These are phyloP conservation scores for Atractiella rhizophila DNA, from an alignment of 768 basidiomycete genomes.

Conservation along the genomic window DNA sequence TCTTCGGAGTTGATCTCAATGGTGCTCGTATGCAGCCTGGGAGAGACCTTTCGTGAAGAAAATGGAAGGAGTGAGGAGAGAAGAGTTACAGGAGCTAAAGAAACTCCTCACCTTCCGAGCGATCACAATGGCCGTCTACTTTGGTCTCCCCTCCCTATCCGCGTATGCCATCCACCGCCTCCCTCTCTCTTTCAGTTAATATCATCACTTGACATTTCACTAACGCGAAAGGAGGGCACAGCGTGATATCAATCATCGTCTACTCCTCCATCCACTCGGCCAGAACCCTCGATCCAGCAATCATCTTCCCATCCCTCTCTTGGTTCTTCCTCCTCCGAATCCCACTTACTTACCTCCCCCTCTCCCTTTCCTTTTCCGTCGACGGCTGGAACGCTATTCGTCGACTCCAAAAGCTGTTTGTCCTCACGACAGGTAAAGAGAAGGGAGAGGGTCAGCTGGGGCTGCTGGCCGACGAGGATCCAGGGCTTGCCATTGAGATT, in stretches of 20 bases:
- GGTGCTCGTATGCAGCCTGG: slow-evolving; percentile 6
- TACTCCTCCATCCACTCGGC: slow-evolving; percentile 49
- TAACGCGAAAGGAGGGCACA: too few relatives aligned
- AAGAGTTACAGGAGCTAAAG: slow-evolving; percentile 40
- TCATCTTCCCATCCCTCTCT: slow-evolving; percentile 59
- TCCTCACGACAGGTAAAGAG: too few relatives aligned
- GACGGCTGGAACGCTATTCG: too few relatives aligned
- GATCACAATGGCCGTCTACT: slow-evolving; percentile 12
- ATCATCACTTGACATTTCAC: too few relatives aligned
- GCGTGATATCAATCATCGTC: slow-evolving; percentile 40
- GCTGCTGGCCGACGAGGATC: too few relatives aligned
- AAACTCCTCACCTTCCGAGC: slow-evolving; percentile 17
- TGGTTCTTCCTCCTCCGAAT: slow-evolving; percentile 53
- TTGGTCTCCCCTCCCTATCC: slow-evolving; percentile 41
- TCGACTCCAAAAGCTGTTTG: too few relatives aligned
- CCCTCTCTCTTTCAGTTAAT: too few relatives aligned
- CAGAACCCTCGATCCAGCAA: slow-evolving; percentile 44
- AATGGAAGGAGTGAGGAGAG: slow-evolving; percentile 39
- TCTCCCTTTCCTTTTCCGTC: too few relatives aligned
- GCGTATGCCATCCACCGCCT: too few relatives aligned
- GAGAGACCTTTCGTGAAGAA: slow-evolving; percentile 42
- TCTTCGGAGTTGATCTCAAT: too few relatives aligned
- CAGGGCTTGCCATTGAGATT: too few relatives aligned
- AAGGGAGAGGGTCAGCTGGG: too few relatives aligned
- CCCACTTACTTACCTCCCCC: slow-evolving; percentile 8